Percentiles rank a stretch among this genome's conserved stretches.
phyloP scores from a whole-genome alignment of 164 flowering plant species.

The Paratinospora sagittata region DNA sequence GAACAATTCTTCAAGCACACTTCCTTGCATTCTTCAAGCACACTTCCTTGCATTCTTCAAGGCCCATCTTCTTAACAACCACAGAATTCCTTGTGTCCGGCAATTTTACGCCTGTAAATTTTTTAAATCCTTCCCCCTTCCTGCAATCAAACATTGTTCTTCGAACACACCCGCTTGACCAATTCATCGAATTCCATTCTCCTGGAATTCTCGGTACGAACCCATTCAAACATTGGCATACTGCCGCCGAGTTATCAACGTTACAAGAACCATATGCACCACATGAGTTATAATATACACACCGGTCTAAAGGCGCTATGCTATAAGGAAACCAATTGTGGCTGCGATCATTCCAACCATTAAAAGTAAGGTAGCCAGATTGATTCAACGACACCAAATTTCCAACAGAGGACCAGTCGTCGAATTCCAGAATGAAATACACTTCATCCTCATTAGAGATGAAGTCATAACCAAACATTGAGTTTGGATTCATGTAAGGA shows the following conservation, averaged over 20 bases:
- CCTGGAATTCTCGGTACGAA: neutral
- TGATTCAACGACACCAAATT: slow-evolving; percentile 7
- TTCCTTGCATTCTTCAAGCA: slow-evolving; percentile 25
- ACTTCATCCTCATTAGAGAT: slow-evolving; percentile 18
- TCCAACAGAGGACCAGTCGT: slow-evolving; percentile 8
- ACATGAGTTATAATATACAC: slow-evolving; percentile 3
- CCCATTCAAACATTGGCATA: slow-evolving; percentile 9
- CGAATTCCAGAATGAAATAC: slow-evolving; percentile 11
- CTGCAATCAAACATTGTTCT: neutral
- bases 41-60: slow-evolving; percentile 16
- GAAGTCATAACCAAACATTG: neutral
- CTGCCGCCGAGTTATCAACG: neutral
- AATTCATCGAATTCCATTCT: neutral
- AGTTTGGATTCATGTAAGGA: neutral
- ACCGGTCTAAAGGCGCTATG: slow-evolving; percentile 11
- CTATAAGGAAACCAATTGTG: slow-evolving; percentile 2
- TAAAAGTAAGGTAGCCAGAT: neutral
- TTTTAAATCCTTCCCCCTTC: slow-evolving; percentile 6
- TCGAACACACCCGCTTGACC: slow-evolving; percentile 5
- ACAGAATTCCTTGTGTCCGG: slow-evolving; percentile 22
- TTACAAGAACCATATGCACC: slow-evolving; percentile 5
- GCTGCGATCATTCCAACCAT: slow-evolving; percentile 6
- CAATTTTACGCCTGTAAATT: slow-evolving; percentile 11
- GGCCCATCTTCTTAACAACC: slow-evolving; percentile 12
- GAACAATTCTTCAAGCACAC: slow-evolving; percentile 30